These are phyloP conservation scores for Nakazawaea holstii DNA, from an alignment of 805 yeast species.

Conservation along the genomic window DNA sequence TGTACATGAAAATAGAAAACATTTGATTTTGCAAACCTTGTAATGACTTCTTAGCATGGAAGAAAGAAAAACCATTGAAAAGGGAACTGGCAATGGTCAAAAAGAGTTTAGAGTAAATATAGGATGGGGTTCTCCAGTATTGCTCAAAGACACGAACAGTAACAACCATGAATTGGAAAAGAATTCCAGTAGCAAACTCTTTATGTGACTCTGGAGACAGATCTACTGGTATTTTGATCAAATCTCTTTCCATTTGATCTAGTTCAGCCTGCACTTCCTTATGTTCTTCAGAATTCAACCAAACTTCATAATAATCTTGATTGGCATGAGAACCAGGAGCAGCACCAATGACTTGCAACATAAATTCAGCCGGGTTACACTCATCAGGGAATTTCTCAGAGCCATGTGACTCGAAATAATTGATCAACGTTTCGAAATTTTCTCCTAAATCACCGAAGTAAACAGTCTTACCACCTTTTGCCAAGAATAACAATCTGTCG, in stretches of 20 bases:
- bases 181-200: slow-evolving; percentile 39
- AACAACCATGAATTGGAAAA: slow-evolving; percentile 37
- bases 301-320: slow-evolving; percentile 70
- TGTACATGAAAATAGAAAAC: slow-evolving; percentile 69
- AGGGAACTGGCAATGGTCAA: slow-evolving; percentile 50
- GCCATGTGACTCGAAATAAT: slow-evolving; percentile 62
- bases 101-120: slow-evolving; percentile 50
- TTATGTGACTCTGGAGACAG: slow-evolving; percentile 24
- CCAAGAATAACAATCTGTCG: slow-evolving; percentile 61
- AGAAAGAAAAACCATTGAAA: slow-evolving; percentile 67
- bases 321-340: slow-evolving; percentile 74
- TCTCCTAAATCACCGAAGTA: slow-evolving; percentile 79
- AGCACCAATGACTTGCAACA: slow-evolving; percentile 81
- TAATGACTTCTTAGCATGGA: slow-evolving; percentile 53
- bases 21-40: slow-evolving; percentile 80
- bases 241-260: slow-evolving; percentile 57
- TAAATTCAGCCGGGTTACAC: slow-evolving; percentile 89
- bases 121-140: slow-evolving; percentile 60
- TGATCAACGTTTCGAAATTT: slow-evolving; percentile 49
- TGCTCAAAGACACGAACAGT: slow-evolving; percentile 51
- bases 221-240: slow-evolving; percentile 31
- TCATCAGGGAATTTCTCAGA: slow-evolving; percentile 60
- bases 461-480: slow-evolving; percentile 74
- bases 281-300: slow-evolving; percentile 68
- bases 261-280: slow-evolving; percentile 54